A percentile compares a stretch with the other conserved stretches of the same genome.
phyloP scores from a whole-genome alignment of 2,329 filamentous ascomycete species.

The Colletotrichum paranaense region DNA sequence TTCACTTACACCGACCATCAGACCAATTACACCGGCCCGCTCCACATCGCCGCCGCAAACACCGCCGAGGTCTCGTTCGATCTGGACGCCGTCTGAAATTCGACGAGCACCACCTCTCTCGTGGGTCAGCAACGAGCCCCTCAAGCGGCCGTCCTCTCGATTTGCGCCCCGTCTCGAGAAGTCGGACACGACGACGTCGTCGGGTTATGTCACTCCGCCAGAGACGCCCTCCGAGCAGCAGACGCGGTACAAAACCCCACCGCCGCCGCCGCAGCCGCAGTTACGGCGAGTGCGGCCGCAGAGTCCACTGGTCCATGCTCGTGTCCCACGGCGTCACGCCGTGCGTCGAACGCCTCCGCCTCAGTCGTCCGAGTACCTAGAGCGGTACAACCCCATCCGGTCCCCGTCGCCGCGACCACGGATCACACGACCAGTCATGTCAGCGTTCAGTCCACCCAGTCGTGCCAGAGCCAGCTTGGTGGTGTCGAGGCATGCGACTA shows the following conservation, averaged over 20 bases:
- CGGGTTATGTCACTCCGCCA: constrained; percentile 45
- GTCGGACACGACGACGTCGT: constrained; percentile 39
- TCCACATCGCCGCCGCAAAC: not conserved
- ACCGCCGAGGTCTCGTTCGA: not conserved
- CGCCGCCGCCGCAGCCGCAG: constrained; percentile 11
- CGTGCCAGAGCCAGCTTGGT: not conserved
- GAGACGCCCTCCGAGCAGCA: constrained; percentile 40
- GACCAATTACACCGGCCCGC: constrained; percentile 8
- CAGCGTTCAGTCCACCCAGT: constrained; percentile 14
- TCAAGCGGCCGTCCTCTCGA: constrained; percentile 52
- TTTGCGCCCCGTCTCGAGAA: constrained; percentile 37
- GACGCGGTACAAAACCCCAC: not conserved
- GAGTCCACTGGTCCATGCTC: constrained; percentile 5
- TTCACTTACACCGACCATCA: constrained; percentile 2
- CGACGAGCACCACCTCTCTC: constrained; percentile 38
- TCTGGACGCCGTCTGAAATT: not conserved
- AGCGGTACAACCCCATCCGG: constrained; percentile 43
- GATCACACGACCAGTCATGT: constrained; percentile 2
- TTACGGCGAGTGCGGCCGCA: constrained; percentile 11
- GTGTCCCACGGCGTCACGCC: not conserved
- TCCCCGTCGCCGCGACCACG: constrained; percentile 27
- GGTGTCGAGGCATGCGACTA: not conserved
- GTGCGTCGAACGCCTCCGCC: constrained; percentile 27
- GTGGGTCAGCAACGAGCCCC: constrained; percentile 51
- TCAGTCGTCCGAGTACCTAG: constrained; percentile 48